Evolutionary conservation across 2,329 filamentous ascomycete genomes (phyloP).

Genomic region (Aspergillus versicolor): DNA sequence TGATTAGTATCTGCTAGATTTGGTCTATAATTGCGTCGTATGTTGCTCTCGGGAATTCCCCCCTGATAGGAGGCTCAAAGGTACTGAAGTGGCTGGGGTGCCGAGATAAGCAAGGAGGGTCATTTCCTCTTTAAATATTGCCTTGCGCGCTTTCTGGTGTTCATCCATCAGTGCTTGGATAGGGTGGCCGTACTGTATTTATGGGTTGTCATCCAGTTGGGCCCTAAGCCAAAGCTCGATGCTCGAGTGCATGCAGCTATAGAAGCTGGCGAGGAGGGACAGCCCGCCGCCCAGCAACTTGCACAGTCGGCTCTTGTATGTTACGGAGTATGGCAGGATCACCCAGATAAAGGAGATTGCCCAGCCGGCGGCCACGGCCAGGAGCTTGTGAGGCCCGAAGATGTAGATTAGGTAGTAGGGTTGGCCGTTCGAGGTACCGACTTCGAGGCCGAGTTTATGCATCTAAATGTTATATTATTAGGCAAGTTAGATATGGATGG

Average conservation of each 20-base stretch:
- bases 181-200: background rate
- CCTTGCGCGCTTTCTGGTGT: conserved; percentile 54
- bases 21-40: conserved; percentile 63
- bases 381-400: conserved; percentile 70
- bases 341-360: conserved; percentile 74
- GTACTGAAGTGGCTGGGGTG: conserved; percentile 60
- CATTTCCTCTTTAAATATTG: conserved; percentile 66
- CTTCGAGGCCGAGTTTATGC: conserved; percentile 49
- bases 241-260: conserved; percentile 68
- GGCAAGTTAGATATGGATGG: no score
- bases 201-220: conserved; percentile 43
- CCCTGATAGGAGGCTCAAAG: conserved; percentile 71
- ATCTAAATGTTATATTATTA: conserved; percentile 34
- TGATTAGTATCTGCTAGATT: conserved; percentile 55
- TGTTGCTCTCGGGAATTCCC: conserved; percentile 63
- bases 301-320: conserved; percentile 67
- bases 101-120: conserved; percentile 61
- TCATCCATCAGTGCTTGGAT: conserved; percentile 24
- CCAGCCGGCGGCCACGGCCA: conserved; percentile 64
- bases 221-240: conserved; percentile 61
- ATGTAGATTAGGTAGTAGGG: conserved; percentile 67
- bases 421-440: conserved; percentile 61
- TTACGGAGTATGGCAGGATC: conserved; percentile 69
- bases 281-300: conserved; percentile 65
- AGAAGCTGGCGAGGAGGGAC: conserved; percentile 72